Evolutionary conservation across 768 basidiomycete genomes (phyloP).

Genomic region (Russula brevipes): DNA sequence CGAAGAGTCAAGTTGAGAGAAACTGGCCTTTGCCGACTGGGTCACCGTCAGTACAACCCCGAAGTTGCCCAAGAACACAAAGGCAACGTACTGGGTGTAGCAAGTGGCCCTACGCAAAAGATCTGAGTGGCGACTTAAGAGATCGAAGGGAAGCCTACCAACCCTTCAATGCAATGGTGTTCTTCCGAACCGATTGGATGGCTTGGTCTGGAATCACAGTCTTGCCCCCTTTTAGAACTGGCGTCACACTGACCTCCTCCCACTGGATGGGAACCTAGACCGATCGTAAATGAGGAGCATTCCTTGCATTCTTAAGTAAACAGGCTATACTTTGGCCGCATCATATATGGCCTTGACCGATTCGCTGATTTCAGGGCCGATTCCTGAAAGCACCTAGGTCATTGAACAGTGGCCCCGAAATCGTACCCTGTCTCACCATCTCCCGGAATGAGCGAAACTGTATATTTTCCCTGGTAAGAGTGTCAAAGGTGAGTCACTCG

Average conservation of each 20-base stretch:
- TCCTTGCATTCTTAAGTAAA: neutral
- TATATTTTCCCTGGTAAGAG: conserved; percentile 78
- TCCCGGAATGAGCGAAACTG: conserved; percentile 93
- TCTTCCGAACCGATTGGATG: conserved; percentile 88
- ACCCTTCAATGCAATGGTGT: conserved; percentile 98
- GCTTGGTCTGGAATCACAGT: conserved; percentile 93
- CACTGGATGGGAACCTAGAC: conserved; percentile 91
- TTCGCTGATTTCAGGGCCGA: conserved; percentile 97
- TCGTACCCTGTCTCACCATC: conserved; percentile 58
- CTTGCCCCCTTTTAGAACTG: conserved; percentile 90
- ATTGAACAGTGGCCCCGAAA: conserved; percentile 16
- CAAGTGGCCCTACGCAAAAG: conserved; percentile 72
- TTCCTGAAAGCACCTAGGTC: conserved; percentile 51
- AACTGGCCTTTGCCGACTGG: conserved; percentile 98
- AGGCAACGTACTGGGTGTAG: conserved; percentile 81
- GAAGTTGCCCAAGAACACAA: neutral
- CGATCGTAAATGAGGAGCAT: neutral
- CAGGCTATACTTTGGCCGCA: conserved; percentile 64
- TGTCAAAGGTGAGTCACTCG: conserved; percentile 4
- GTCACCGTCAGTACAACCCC: conserved; percentile 17
- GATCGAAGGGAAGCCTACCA: conserved; percentile 23
- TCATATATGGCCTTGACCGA: conserved; percentile 91
- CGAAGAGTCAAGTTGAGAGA: conserved; percentile 96
- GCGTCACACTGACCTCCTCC: conserved; percentile 98
- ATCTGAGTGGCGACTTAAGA: neutral